These are phyloP conservation scores for Dothistroma pini DNA, from an alignment of 2,329 filamentous ascomycete genomes.

Conservation along the genomic window DNA sequence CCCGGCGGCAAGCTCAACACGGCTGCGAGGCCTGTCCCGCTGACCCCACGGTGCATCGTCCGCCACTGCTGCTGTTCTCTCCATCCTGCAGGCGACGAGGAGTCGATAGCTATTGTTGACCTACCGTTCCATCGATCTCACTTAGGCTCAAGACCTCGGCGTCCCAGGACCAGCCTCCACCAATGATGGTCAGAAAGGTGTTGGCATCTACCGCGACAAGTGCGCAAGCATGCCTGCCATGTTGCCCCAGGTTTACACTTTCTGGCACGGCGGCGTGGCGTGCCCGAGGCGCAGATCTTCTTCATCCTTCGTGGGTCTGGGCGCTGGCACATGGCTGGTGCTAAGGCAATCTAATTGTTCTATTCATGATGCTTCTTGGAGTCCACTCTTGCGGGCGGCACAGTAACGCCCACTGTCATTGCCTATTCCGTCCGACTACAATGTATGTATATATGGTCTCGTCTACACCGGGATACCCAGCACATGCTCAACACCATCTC, in stretches of 20 bases:
- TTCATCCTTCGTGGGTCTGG: conserved; percentile 6
- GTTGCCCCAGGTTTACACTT: conserved; percentile 13
- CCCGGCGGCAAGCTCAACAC: background rate
- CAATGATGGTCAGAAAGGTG: background rate
- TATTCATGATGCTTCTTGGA: conserved; percentile 9
- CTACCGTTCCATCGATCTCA: background rate
- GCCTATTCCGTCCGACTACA: background rate
- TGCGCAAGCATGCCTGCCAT: conserved; percentile 11
- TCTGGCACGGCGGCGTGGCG: conserved; percentile 8
- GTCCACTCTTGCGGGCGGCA: conserved; percentile 11
- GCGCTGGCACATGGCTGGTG: conserved; percentile 9
- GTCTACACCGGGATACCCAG: conserved; percentile 2
- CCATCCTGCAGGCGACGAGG: background rate
- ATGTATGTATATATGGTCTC: conserved; percentile 11
- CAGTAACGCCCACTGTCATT: conserved; percentile 7
- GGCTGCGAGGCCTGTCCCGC: background rate
- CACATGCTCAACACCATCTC: conserved; percentile 6
- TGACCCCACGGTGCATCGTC: background rate
- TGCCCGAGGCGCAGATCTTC: conserved; percentile 13
- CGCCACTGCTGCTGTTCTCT: background rate
- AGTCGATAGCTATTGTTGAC: background rate
- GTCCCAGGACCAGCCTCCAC: background rate
- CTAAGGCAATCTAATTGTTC: conserved; percentile 15
- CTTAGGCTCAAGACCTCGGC: background rate
- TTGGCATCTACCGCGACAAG: background rate